Conservation (phyloP, 2,329 filamentous ascomycete genomes). For the Orbilia blumenaviensis region DNA sequence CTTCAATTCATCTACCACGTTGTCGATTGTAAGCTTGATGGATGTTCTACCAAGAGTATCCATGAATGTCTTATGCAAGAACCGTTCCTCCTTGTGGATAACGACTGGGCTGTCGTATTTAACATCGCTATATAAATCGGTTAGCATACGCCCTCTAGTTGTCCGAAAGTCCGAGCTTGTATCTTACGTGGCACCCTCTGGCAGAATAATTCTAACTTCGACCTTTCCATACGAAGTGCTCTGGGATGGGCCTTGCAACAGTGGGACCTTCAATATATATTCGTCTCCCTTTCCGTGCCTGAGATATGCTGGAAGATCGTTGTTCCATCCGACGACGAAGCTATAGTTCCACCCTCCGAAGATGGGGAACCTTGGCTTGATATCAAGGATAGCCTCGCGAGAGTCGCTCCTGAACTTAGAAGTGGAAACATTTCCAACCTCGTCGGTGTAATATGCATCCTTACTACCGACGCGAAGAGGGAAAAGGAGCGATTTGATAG, state of each 20-base stretch:
- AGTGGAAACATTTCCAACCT: slow-evolving; percentile 96
- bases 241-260: slow-evolving; percentile 90
- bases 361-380: slow-evolving; percentile 93
- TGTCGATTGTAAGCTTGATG: slow-evolving; percentile 80
- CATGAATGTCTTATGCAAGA: slow-evolving; percentile 86
- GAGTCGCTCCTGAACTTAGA: slow-evolving; percentile 82
- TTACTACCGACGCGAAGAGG: slow-evolving; percentile 80
- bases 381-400: slow-evolving; percentile 82
- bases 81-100: slow-evolving; percentile 69
- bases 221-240: slow-evolving; percentile 81
- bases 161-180: neutral
- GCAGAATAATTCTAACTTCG: slow-evolving; percentile 82
- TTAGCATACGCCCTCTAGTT: slow-evolving; percentile 52
- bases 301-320: slow-evolving; percentile 79
- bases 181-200: slow-evolving; percentile 85
- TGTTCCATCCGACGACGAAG: slow-evolving; percentile 96
- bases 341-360: slow-evolving; percentile 99
- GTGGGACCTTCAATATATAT: slow-evolving; percentile 89
- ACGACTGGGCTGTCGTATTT: slow-evolving; percentile 80
- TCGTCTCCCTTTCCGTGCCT: slow-evolving; percentile 72
- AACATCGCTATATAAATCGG: slow-evolving; percentile 73
- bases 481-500: slow-evolving; percentile 82
- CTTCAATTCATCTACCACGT: slow-evolving; percentile 88
- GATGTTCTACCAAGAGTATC: slow-evolving; percentile 89
- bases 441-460: slow-evolving; percentile 93